phyloP scores from a whole-genome alignment of 495 filamentous ascomycete species.

The Aspergillus sclerotiicarbonarius region DNA sequence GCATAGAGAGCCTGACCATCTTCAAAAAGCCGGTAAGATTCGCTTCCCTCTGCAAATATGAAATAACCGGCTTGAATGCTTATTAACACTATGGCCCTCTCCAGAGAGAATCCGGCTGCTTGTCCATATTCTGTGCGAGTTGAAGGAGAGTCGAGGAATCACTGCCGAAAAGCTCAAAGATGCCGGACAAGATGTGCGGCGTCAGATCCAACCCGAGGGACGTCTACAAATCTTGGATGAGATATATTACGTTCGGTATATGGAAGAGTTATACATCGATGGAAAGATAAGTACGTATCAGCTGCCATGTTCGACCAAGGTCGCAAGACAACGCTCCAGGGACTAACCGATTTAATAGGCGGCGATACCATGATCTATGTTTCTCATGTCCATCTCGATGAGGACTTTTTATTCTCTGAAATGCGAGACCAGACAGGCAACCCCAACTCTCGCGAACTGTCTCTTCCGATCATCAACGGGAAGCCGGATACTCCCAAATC shows the following conservation, averaged over 20 bases:
- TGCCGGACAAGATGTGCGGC: slow-evolving; percentile 41
- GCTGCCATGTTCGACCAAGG: background rate
- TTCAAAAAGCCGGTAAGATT: slow-evolving; percentile 63
- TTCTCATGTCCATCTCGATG: slow-evolving; percentile 23
- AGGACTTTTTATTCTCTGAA: slow-evolving; percentile 12
- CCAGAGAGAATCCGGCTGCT: slow-evolving; percentile 61
- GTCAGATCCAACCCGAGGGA: slow-evolving; percentile 34
- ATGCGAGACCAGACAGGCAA: slow-evolving; percentile 5
- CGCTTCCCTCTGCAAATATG: background rate
- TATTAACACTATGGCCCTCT: slow-evolving; percentile 8
- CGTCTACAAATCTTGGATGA: slow-evolving; percentile 53
- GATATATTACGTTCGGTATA: slow-evolving; percentile 63
- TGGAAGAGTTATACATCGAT: slow-evolving; percentile 59
- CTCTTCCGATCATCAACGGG: slow-evolving; percentile 15
- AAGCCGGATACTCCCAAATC: background rate
- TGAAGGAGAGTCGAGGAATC: slow-evolving; percentile 39
- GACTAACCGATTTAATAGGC: slow-evolving; percentile 15
- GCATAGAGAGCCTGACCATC: slow-evolving; percentile 80
- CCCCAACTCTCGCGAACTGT: slow-evolving; percentile 15
- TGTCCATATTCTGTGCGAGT: slow-evolving; percentile 58
- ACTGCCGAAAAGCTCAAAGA: slow-evolving; percentile 45
- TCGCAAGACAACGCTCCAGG: background rate
- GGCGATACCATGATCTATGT: slow-evolving; percentile 25
- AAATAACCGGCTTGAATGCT: background rate
- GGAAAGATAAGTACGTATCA: slow-evolving; percentile 58